Percentiles rank a stretch among this genome's conserved stretches.
phyloP scores from a whole-genome alignment of 2,329 filamentous ascomycete genomes.

The Alternaria triticimaculans region DNA sequence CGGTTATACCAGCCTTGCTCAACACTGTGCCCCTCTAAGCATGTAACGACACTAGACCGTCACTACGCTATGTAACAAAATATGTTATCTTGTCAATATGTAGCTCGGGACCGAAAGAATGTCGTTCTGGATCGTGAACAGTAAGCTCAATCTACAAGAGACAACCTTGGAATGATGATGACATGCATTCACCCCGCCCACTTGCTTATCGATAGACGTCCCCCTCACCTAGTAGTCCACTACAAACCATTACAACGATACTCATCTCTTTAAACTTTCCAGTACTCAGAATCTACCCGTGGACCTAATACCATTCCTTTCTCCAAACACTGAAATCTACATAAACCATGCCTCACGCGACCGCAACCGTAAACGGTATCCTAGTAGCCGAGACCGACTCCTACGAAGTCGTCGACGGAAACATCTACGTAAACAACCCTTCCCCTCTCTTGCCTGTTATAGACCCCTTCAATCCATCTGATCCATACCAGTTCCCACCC shows the following conservation, averaged over 20 bases:
- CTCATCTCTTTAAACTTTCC: not conserved
- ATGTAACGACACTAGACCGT: not conserved
- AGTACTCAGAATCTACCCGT: not conserved
- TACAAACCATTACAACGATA: not conserved
- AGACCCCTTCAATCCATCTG: not conserved
- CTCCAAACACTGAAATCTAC: not conserved
- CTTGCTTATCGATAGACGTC: constrained; percentile 20
- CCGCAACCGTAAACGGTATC: constrained; percentile 58
- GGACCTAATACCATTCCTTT: too few relatives aligned
- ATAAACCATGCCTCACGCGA: constrained; percentile 46
- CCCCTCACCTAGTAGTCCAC: not conserved
- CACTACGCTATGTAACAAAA: not conserved
- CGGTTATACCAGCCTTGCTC: not conserved
- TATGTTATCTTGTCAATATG: not conserved
- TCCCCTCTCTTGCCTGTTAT: not conserved
- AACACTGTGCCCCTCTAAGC: too few relatives aligned
- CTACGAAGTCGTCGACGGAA: constrained; percentile 65
- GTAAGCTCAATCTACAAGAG: not conserved
- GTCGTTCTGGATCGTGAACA: not conserved
- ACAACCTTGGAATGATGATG: constrained; percentile 6
- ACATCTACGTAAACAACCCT: constrained; percentile 57
- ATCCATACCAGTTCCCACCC: constrained; percentile 40
- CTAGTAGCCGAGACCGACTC: constrained; percentile 59
- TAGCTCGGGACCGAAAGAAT: not conserved
- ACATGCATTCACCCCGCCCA: constrained; percentile 7